phyloP scores from a whole-genome alignment of 805 yeast genomes.

The Kodamaea leandrae region DNA sequence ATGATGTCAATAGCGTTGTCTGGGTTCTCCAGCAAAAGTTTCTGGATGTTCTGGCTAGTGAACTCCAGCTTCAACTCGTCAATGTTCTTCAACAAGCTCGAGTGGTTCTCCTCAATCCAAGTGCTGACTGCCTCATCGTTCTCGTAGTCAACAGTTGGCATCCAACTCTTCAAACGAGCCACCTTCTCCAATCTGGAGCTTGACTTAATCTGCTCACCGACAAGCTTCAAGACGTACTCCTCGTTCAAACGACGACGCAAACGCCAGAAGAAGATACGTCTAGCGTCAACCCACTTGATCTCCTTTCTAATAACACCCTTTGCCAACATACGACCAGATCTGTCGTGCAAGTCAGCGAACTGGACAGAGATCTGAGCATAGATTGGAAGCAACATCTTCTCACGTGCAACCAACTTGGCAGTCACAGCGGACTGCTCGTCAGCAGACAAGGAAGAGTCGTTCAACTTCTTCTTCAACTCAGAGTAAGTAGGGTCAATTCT shows the following conservation, averaged over 20 bases:
- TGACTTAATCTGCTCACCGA: slow-evolving; percentile 58
- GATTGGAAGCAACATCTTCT: slow-evolving; percentile 74
- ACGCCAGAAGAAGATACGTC: slow-evolving; percentile 99
- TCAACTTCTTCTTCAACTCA: slow-evolving; percentile 59
- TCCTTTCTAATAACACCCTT: slow-evolving; percentile 88
- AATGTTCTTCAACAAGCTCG: slow-evolving; percentile 55
- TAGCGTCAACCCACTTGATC: slow-evolving; percentile 79
- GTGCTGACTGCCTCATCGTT: slow-evolving; percentile 76
- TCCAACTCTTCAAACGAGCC: slow-evolving; percentile 86
- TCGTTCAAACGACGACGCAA: slow-evolving; percentile 93
- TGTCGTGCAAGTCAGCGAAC: slow-evolving; percentile 96
- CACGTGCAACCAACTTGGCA: slow-evolving; percentile 72
- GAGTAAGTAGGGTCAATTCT: slow-evolving; percentile 80
- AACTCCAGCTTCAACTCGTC: slow-evolving; percentile 65
- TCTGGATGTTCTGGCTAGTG: slow-evolving; percentile 62
- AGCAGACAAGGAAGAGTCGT: slow-evolving; percentile 48
- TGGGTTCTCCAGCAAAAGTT: slow-evolving; percentile 40
- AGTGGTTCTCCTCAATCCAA: slow-evolving; percentile 82
- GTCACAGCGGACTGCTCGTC: slow-evolving; percentile 68
- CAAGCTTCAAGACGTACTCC: slow-evolving; percentile 76
- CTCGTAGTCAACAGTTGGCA: slow-evolving; percentile 67
- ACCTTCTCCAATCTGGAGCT: slow-evolving; percentile 73
- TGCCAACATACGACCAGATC: slow-evolving; percentile 96
- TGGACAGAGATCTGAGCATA: slow-evolving; percentile 92
- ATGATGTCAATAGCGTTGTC: slow-evolving; percentile 29